Conservation (phyloP, 345 rosid genomes). For the Salix exigua region DNA sequence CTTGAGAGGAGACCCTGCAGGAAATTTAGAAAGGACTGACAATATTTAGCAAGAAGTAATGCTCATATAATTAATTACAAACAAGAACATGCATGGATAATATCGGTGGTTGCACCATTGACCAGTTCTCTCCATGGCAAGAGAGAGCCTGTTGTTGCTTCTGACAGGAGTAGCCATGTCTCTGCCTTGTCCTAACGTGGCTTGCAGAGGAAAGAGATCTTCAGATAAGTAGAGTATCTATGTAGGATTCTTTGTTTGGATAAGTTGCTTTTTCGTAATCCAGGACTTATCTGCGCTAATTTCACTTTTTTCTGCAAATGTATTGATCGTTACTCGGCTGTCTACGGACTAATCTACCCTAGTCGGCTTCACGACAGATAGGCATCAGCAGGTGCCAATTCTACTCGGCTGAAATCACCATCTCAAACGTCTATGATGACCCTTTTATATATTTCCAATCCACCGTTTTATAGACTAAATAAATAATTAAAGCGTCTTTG, state of each 20-base stretch:
- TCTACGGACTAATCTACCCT: constrained; percentile 21
- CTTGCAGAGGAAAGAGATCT: background rate
- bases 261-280: background rate
- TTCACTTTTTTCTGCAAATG: background rate
- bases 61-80: background rate
- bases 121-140: constrained; percentile 80
- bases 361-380: background rate
- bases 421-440: no score
- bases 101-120: constrained; percentile 49
- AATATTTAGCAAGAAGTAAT: background rate
- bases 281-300: background rate
- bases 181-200: background rate
- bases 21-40: background rate
- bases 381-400: no score
- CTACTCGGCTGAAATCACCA: no score
- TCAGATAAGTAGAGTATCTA: background rate
- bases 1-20: constrained; percentile 86
- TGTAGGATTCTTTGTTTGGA: background rate
- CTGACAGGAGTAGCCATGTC: constrained; percentile 41
- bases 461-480: no score
- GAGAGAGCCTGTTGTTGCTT: constrained; percentile 38
- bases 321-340: no score
- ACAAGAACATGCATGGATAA: background rate
- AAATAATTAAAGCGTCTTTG: no score
- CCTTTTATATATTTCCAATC: no score